Evolutionary conservation across 352 stramenopile species (phyloP).

Genomic region (Pythium chondricola): DNA sequence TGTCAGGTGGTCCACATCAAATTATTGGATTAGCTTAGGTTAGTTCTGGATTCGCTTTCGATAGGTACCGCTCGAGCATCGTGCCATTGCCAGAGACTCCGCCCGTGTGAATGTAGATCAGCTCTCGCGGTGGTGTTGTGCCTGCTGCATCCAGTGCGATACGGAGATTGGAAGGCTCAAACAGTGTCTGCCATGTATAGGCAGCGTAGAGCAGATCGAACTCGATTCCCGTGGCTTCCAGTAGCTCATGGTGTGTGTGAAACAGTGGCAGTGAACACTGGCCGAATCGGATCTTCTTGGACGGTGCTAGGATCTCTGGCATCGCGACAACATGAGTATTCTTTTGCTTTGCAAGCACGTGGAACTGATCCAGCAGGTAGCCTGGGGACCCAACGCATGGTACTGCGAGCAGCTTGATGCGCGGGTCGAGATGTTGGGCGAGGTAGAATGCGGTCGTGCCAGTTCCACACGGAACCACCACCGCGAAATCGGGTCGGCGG

Average conservation of each 20-base stretch:
- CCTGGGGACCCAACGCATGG: conserved; percentile 61
- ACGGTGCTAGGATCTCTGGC: conserved; percentile 40
- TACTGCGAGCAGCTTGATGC: conserved; percentile 46
- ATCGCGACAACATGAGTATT: conserved; percentile 1
- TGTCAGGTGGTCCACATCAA: conserved; percentile 7
- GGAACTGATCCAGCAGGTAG: conserved; percentile 58
- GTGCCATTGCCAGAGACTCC: conserved; percentile 65
- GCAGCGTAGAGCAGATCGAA: conserved; percentile 75
- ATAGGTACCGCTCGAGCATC: conserved; percentile 69
- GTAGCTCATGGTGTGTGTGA: conserved; percentile 55
- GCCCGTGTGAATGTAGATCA: conserved; percentile 81
- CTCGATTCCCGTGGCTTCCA: conserved; percentile 48
- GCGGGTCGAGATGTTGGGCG: conserved; percentile 48
- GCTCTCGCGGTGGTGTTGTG: conserved; percentile 19
- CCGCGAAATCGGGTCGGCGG: conserved; percentile 23
- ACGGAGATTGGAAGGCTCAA: conserved; percentile 35
- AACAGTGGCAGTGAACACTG: conserved; percentile 46
- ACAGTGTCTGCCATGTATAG: conserved; percentile 77
- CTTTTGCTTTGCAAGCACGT: conserved; percentile 23
- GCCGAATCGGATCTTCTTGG: conserved; percentile 61
- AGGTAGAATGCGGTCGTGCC: conserved; percentile 79
- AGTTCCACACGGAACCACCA: conserved; percentile 71
- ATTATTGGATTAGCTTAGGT: conserved; percentile 1
- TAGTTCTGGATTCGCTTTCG: conserved; percentile 25
- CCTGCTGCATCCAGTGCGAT: conserved; percentile 16